Base-by-base conservation (phyloP, 768 basidiomycete genomes). In the Lactarius trivialis region DNA sequence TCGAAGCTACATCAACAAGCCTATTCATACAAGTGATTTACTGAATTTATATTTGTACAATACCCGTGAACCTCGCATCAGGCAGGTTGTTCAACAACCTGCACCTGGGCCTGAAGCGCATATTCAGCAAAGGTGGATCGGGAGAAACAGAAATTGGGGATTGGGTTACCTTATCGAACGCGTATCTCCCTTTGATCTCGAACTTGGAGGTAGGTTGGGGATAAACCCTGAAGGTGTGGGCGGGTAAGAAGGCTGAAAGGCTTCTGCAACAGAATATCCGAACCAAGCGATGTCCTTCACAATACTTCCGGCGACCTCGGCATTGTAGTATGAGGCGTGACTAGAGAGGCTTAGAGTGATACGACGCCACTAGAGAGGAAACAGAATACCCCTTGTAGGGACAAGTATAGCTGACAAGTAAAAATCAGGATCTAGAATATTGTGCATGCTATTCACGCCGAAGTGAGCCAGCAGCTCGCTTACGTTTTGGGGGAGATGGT, bases 101-200 rank as follows among this genome's bases (percentile, higher is more conserved):
- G 48, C 30, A 56, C 57, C 26, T 55, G 43, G 24, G 45, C 30
- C 53, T 63, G 28, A 17, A 8, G 19, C 24, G 21, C 45, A 14
- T 32, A 11, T 15, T 19, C 2, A 21, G 39, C 45, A 21, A 57
- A 21, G 15, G 34, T 19, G 24, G 15, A 37, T 54, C 28, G 14
- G 17, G 19, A 28, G 51, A 45, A 52, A 34, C 7, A 41, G 5
- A 8, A 30, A 21, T 33, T 3, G 15, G 45, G 30, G 12, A 43
- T 12, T 7, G 63, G 49, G 68, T 71, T 61, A 83, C 88, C 80
- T 89, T 89, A 77, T 92, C 88, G 70, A 92, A 91, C 0, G 89
- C 91, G 24, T 91, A 77, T 69, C 85, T 83, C 11, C 77, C 77
- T 71, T 86, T 79, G 69, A 91, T 87, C 6, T 80, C 70, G 53